A percentile compares a stretch with the other conserved stretches of the same genome.
Evolutionary conservation across 345 rosid species (phyloP).

Genomic region (Geranium brycei): DNA sequence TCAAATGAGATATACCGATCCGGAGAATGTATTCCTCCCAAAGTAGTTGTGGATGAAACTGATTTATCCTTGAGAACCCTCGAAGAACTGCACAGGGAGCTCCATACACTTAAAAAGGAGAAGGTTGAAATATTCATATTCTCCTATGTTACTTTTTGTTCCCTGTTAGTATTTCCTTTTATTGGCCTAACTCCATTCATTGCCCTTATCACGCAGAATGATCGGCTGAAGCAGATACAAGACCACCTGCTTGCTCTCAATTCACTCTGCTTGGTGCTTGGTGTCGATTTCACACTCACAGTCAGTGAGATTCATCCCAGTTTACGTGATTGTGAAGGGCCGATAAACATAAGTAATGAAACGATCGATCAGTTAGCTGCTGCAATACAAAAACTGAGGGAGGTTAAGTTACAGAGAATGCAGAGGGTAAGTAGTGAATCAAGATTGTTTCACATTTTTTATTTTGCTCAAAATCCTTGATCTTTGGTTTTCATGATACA

Average conservation of each 20-base stretch:
- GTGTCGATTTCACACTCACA: slow-evolving; percentile 50
- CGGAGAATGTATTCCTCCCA: slow-evolving; percentile 18
- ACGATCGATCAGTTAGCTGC: slow-evolving; percentile 39
- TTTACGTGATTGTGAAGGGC: slow-evolving; percentile 39
- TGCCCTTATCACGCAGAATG: slow-evolving; percentile 30
- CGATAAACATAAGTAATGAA: slow-evolving; percentile 40
- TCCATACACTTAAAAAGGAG: slow-evolving; percentile 56
- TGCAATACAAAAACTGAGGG: slow-evolving; percentile 41
- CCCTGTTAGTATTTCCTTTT: slow-evolving; percentile 1
- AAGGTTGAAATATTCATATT: slow-evolving; percentile 32
- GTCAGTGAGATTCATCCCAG: slow-evolving; percentile 46
- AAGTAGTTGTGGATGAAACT: slow-evolving; percentile 40
- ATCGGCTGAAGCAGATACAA: slow-evolving; percentile 49
- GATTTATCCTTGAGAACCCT: slow-evolving; percentile 71
- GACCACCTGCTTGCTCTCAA: slow-evolving; percentile 34
- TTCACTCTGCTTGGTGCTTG: slow-evolving; percentile 60
- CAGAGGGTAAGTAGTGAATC: slow-evolving; percentile 39
- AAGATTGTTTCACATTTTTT: neutral
- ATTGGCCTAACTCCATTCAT: neutral
- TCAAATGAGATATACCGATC: slow-evolving; percentile 49
- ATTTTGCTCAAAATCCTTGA: slow-evolving; percentile 1
- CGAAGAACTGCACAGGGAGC: slow-evolving; percentile 53
- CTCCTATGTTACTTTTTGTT: slow-evolving; percentile 4
- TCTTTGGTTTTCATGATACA: neutral
- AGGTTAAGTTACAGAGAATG: slow-evolving; percentile 78